Conservation (phyloP, 768 basidiomycete species). For the Mycena crocata region DNA sequence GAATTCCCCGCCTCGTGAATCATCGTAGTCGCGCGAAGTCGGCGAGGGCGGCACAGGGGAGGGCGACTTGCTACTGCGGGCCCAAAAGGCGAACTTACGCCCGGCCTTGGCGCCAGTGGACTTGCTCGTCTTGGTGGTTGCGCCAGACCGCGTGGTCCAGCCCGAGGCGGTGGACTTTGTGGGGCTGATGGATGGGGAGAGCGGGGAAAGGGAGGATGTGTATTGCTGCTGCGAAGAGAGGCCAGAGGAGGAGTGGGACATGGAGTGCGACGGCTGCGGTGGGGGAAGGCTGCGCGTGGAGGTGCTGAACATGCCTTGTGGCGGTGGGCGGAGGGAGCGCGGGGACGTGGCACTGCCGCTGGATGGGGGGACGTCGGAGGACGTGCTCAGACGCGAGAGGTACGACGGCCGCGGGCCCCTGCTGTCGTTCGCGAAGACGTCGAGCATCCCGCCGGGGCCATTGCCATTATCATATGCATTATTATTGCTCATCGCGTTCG, state of each 20-base stretch:
- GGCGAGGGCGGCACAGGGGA: background rate
- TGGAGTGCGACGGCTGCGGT: background rate
- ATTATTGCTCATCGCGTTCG: too few relatives aligned
- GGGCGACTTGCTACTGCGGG: background rate
- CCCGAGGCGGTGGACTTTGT: constrained; percentile 2
- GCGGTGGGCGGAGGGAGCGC: background rate
- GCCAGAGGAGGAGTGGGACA: background rate
- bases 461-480: too few relatives aligned
- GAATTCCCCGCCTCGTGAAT: constrained; percentile 15
- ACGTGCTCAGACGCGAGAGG: constrained; percentile 23
- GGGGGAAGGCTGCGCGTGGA: constrained; percentile 24
- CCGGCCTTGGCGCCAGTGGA: constrained; percentile 2
- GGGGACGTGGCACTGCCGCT: background rate
- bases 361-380: constrained; percentile 11
- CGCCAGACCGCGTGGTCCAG: background rate
- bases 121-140: constrained; percentile 6
- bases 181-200: constrained; percentile 14
- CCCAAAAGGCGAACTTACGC: constrained; percentile 25
- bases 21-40: background rate
- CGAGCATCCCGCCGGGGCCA: background rate
- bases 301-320: background rate
- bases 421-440: background rate
- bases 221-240: background rate
- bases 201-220: background rate
- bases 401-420: background rate